Percentiles rank a stretch among this genome's conserved stretches.
These are phyloP conservation scores for Apiospora rasikravindrae DNA, from an alignment of 2,329 filamentous ascomycete species.

Conservation along the genomic window DNA sequence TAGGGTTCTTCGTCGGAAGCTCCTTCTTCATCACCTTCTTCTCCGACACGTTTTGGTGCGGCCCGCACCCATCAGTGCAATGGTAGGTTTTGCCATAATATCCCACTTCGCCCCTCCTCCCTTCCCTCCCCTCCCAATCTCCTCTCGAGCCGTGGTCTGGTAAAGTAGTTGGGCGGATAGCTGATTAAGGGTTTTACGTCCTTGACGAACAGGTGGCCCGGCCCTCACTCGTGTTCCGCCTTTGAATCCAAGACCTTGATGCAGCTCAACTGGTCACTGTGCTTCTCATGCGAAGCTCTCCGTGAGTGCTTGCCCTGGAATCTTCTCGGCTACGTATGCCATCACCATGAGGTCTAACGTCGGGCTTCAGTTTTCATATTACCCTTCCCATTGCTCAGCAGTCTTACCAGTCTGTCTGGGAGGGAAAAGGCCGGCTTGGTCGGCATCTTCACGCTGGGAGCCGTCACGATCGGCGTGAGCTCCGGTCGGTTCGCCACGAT, in stretches of 20 bases:
- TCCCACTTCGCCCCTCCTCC: too few species aligned
- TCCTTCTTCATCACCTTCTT: conserved; percentile 18
- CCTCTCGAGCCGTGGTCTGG: neutral
- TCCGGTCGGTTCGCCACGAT: conserved; percentile 24
- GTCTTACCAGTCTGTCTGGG: conserved; percentile 19
- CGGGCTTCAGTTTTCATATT: conserved; percentile 21
- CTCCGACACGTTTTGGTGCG: conserved; percentile 20
- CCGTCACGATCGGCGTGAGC: conserved; percentile 24
- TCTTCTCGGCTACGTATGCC: neutral
- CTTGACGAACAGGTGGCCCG: neutral
- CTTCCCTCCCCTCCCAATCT: too few species aligned
- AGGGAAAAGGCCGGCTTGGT: conserved; percentile 22
- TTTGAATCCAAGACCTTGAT: conserved; percentile 17
- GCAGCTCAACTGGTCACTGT: conserved; percentile 21
- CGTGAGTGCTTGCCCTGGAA: conserved; percentile 17
- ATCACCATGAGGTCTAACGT: neutral
- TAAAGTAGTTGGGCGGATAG: neutral
- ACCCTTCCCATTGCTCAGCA: conserved; percentile 22
- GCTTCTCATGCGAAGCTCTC: conserved; percentile 22
- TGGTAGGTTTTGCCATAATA: conserved; percentile 9
- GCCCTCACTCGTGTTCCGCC: neutral
- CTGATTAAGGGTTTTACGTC: neutral
- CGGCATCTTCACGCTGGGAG: conserved; percentile 23
- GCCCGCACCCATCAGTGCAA: neutral
- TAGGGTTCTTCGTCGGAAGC: conserved; percentile 1